Percentiles rank a stretch among this genome's conserved stretches.
phyloP scores from a whole-genome alignment of 2,329 filamentous ascomycete genomes.

The Pseudocercospora macadamiae region DNA sequence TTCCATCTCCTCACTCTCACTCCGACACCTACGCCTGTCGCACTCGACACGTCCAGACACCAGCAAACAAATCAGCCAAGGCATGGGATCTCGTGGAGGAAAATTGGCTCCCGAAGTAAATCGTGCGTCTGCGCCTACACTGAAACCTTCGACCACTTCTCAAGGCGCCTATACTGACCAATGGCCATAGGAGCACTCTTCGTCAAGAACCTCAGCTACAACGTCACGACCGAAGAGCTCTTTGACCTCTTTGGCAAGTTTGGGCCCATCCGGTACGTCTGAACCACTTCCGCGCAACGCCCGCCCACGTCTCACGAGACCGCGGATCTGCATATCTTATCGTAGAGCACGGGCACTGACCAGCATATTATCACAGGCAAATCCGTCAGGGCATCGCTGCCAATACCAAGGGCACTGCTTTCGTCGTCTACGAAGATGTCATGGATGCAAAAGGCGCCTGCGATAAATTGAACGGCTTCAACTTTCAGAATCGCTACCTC shows the following conservation, averaged over 20 bases:
- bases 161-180: constrained; percentile 14
- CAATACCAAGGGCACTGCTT: constrained; percentile 97
- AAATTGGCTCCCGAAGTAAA: constrained; percentile 99
- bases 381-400: constrained; percentile 97
- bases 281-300: constrained; percentile 15
- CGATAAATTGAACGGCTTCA: constrained; percentile 99
- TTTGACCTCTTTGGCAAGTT: constrained; percentile 99
- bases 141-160: not conserved
- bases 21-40: not conserved
- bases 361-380: constrained; percentile 64
- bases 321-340: constrained; percentile 4
- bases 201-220: constrained; percentile 99
- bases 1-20: not conserved
- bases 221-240: constrained; percentile 95
- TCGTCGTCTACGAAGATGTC: constrained; percentile 99
- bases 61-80: constrained; percentile 46
- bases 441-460: constrained; percentile 98
- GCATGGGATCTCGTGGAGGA: constrained; percentile 85
- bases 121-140: constrained; percentile 49
- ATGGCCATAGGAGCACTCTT: constrained; percentile 81
- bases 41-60: not conserved
- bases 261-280: constrained; percentile 82
- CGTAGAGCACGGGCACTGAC: constrained; percentile 15
- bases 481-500: constrained; percentile 99
- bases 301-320: constrained; percentile 2